Evolutionary conservation across 2,329 filamentous ascomycete species (phyloP), one percentile per base, ranked within the genome.

Genomic region (Orbilia quercus): DNA sequence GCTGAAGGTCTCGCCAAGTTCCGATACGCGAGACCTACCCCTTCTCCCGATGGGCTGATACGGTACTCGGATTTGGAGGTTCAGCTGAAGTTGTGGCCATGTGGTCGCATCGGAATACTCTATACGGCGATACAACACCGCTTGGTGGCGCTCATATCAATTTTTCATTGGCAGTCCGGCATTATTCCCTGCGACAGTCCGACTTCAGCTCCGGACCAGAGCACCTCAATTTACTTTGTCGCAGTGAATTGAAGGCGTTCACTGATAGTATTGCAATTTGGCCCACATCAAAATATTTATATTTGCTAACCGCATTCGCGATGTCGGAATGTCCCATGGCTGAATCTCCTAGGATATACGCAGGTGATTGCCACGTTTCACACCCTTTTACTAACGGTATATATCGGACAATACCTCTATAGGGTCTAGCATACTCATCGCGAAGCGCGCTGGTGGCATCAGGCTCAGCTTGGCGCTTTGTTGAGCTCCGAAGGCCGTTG

Each of bases 11-110:
- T 2, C 44, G 60, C 60, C 50, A 64, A 64, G 60, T 47, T 64
- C 60, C 50, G 60, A 64, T 64, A 64, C n/a, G 60, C 60, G 60
- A 51, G 36, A 36, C 9, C 45, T 50, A 40, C 20, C n/a, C 20
- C 14, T 16, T 25, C 7, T 31, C 31, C 5, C 44, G 22, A 34
- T n/a, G 12, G 16, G 28, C 18, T 7, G 6, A n/a, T n/a, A n/a
- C n/a, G 40, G 12, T 20, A 22, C 3, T 4, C 25, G 51, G 25
- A 50, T 7, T 9, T 9, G 9, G 9, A 31, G 4, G 28, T 42
- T 40, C 34, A 34, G 18, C 45, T 16, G 18, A 44, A 34, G 25
- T 44, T 6, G 5, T n/a, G n/a, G n/a, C n/a, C n/a, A n/a, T n/a
- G n/a, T n/a, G n/a, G n/a, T 22, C 36, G 36, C 28, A 31, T 31